Conservation (phyloP, 768 basidiomycete genomes). For the Collybia mongolica region DNA sequence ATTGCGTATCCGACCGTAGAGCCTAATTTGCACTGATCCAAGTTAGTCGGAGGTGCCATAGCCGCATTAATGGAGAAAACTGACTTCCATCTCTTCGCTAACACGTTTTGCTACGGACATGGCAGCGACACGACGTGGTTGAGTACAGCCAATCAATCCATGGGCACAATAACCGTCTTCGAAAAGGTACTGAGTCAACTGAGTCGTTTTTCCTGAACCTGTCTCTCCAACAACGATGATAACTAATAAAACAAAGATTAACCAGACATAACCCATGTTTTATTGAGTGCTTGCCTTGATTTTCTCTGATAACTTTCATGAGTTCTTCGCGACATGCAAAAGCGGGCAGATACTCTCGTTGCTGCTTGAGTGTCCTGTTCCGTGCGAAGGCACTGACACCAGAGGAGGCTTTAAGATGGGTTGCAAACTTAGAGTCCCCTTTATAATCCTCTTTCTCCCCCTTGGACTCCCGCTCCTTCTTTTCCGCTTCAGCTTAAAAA, state of each 20-base stretch:
- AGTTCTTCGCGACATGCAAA: constrained; percentile 96
- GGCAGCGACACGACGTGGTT: constrained; percentile 97
- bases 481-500: constrained; percentile 55
- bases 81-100: constrained; percentile 97
- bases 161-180: constrained; percentile 93
- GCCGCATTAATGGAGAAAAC: constrained; percentile 15
- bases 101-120: constrained; percentile 99
- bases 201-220: constrained; percentile 99
- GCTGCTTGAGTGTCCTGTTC: constrained; percentile 85
- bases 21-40: constrained; percentile 78
- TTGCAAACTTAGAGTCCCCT: constrained; percentile 96
- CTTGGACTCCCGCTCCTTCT: constrained; percentile 47
- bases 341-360: constrained; percentile 94
- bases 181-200: constrained; percentile 91
- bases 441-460: constrained; percentile 73
- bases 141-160: constrained; percentile 95
- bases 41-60: neutral
- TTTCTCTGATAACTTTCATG: constrained; percentile 84
- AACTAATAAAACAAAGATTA: constrained; percentile 52
- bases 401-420: constrained; percentile 78
- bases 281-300: constrained; percentile 69
- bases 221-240: constrained; percentile 98
- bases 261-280: neutral
- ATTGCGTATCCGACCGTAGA: constrained; percentile 94
- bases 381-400: constrained; percentile 83